Evolutionary conservation across 148 eudicot genomes (phyloP).

Genomic region (Rhododendron mucronatum): DNA sequence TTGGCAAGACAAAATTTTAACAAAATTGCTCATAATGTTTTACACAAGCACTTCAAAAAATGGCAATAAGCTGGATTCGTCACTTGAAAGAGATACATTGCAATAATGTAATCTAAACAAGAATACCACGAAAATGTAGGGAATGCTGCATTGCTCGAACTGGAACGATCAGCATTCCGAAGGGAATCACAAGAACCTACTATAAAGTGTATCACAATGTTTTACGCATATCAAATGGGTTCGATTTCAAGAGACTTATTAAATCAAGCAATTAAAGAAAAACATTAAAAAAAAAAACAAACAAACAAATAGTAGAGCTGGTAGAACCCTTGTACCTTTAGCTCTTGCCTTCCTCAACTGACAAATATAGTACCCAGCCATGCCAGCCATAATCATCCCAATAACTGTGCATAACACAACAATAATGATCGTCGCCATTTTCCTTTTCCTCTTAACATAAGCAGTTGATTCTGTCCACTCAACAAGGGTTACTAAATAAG

Average conservation of each 20-base stretch:
- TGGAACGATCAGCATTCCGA: neutral
- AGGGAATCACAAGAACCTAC: neutral
- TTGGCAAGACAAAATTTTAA: neutral
- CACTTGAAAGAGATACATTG: neutral
- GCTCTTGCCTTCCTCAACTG: constrained; percentile 15
- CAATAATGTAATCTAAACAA: neutral
- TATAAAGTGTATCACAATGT: neutral
- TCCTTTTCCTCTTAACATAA: constrained; percentile 5
- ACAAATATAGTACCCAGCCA: constrained; percentile 14
- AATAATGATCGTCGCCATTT: neutral
- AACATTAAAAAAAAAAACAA: neutral
- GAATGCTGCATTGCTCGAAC: neutral
- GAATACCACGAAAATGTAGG: neutral
- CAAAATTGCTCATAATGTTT: neutral
- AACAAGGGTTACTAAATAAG: constrained; percentile 1
- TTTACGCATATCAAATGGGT: neutral
- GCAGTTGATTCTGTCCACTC: constrained; percentile 16
- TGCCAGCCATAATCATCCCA: constrained; percentile 20
- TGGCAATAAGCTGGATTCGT: neutral
- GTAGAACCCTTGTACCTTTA: constrained; percentile 13
- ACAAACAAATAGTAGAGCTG: neutral
- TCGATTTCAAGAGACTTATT: neutral
- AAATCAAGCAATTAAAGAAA: neutral
- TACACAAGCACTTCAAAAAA: neutral
- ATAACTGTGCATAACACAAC: constrained; percentile 10